Evolutionary conservation across 2,329 filamentous ascomycete species (phyloP).

Genomic region (Talaromyces funiculosus): DNA sequence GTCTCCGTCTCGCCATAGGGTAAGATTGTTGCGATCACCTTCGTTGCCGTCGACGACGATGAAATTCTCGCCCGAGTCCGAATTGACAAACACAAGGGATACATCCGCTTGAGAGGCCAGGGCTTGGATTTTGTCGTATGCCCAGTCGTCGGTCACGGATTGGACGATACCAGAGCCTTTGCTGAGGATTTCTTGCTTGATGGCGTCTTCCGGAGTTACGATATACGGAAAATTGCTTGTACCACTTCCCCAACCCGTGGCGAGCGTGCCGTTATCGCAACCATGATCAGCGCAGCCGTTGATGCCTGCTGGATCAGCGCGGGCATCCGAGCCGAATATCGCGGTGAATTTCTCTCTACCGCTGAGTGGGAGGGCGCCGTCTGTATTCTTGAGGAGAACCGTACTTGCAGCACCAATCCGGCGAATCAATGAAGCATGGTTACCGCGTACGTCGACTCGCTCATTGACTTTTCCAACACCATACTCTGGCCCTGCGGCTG

Average conservation of each 20-base stretch:
- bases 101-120: constrained; percentile 47
- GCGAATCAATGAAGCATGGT: constrained; percentile 69
- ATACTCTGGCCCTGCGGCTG: constrained; percentile 53
- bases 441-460: constrained; percentile 71
- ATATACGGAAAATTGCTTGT: constrained; percentile 58
- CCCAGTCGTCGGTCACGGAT: constrained; percentile 54
- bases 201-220: constrained; percentile 57
- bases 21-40: constrained; percentile 89
- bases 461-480: constrained; percentile 65
- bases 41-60: constrained; percentile 75
- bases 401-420: constrained; percentile 73
- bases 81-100: constrained; percentile 81
- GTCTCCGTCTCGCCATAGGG: constrained; percentile 79
- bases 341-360: constrained; percentile 64
- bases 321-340: constrained; percentile 78
- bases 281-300: constrained; percentile 71
- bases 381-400: constrained; percentile 78
- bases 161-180: constrained; percentile 59
- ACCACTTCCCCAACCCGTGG: constrained; percentile 60
- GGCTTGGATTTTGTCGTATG: constrained; percentile 45
- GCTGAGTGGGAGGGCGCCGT: constrained; percentile 62
- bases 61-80: constrained; percentile 79
- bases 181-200: constrained; percentile 63
- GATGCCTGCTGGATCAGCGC: constrained; percentile 65
- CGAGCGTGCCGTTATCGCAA: constrained; percentile 55